These are phyloP conservation scores for Rhizophlyctis rosea DNA, from an alignment of 192 early-diverging fungal species.

Conservation along the genomic window DNA sequence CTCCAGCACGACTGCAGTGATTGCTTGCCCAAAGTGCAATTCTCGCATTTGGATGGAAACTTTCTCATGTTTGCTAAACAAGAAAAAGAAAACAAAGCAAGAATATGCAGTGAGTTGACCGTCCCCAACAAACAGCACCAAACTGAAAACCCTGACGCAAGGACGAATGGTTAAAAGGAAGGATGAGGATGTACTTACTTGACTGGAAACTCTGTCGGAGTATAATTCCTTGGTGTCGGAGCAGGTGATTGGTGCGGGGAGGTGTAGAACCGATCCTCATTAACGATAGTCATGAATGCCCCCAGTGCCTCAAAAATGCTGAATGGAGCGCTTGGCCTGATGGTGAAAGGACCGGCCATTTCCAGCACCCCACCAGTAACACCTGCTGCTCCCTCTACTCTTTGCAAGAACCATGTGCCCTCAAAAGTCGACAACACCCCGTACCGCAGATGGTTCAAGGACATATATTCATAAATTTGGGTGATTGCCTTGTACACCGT, in stretches of 20 bases:
- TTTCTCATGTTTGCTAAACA: too few species aligned
- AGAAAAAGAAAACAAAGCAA: too few species aligned
- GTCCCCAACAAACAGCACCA: too few species aligned
- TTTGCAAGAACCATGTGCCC: slow-evolving; percentile 13
- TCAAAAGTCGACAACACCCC: slow-evolving; percentile 20
- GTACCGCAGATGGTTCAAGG: slow-evolving; percentile 11
- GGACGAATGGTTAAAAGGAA: not conserved
- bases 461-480: slow-evolving; percentile 24
- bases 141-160: too few species aligned
- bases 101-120: too few species aligned
- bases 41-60: too few species aligned
- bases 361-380: slow-evolving; percentile 7
- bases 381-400: not conserved
- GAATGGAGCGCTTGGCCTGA: not conserved
- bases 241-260: not conserved
- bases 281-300: not conserved
- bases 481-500: not conserved
- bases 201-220: too few species aligned
- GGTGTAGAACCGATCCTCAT: slow-evolving; percentile 2
- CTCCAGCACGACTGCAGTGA: not conserved
- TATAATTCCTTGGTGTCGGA: too few species aligned
- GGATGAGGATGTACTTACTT: not conserved
- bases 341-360: not conserved
- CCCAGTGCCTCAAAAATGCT: not conserved
- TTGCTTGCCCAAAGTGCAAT: too few species aligned